A percentile compares a stretch with the other conserved stretches of the same genome.
Conservation (phyloP, 2,329 filamentous ascomycete genomes). For the Colletotrichum cereale region DNA sequence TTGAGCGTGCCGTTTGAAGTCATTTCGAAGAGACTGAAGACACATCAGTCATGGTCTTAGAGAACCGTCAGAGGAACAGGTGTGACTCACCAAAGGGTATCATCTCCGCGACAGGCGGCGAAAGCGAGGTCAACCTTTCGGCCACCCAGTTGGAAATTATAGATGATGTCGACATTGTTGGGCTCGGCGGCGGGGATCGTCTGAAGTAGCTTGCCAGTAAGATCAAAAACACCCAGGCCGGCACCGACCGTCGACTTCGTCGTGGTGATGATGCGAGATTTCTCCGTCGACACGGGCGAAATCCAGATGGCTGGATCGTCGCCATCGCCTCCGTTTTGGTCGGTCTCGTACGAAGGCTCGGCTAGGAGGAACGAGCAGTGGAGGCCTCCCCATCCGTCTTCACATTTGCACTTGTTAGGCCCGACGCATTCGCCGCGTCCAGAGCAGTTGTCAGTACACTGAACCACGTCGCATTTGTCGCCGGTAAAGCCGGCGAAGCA, state of each 20-base stretch:
- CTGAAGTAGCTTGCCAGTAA: constrained; percentile 61
- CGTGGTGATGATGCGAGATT: constrained; percentile 65
- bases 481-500: constrained; percentile 60
- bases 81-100: constrained; percentile 63
- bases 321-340: constrained; percentile 58
- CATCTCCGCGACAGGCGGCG: constrained; percentile 63
- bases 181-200: constrained; percentile 59
- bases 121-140: constrained; percentile 61
- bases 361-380: constrained; percentile 60
- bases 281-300: constrained; percentile 52
- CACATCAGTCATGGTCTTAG: not conserved
- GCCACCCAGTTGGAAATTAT: constrained; percentile 58
- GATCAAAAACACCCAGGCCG: constrained; percentile 62
- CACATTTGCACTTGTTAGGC: constrained; percentile 56
- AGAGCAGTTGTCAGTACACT: constrained; percentile 57
- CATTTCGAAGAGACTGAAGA: constrained; percentile 61
- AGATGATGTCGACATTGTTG: constrained; percentile 68
- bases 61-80: not conserved
- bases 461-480: constrained; percentile 50
- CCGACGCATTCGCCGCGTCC: constrained; percentile 56
- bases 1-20: constrained; percentile 58
- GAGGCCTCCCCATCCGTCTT: constrained; percentile 57
- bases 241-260: constrained; percentile 63
- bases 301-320: constrained; percentile 65
- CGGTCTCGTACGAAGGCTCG: constrained; percentile 56